Base-by-base conservation (phyloP, 129 eudicot species). In the Sambucus nigra region DNA sequence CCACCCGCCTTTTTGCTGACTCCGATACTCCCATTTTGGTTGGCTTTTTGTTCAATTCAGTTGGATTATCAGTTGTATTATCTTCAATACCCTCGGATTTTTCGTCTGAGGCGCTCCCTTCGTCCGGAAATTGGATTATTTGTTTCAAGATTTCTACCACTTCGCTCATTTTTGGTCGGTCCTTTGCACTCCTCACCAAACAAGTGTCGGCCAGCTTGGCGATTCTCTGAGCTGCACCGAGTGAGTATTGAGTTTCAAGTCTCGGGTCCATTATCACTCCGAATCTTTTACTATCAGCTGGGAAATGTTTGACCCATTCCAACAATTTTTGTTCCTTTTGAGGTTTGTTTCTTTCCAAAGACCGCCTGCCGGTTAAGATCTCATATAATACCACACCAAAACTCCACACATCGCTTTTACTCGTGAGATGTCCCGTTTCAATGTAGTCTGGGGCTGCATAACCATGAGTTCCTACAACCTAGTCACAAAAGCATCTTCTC, bases 321-420 rank as follows among this genome's bases (percentile, higher is more conserved):
- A 88, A 51, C 5, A 88, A 74, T 25, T 76, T 84, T 51, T 81
- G 88, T 64, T 88, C 92, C 26, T 74, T 44, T 68, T 48, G 73
- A 0, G 97, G 93, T 22, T 69, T 73, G 62, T 60, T 62, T 74
- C 97, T 73, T 70, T 84, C 94, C 31, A 84, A 52, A 5, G 97
- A 78, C 25, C 75, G 65, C 61, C 97, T 76, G 39, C 97, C 97
- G 0, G 94, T 80, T 61, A 88, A 44, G 61, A 88, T 81, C 74
- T 88, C 97, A 20, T 88, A 88, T 26, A 88, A 45, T 20, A 88
- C 94, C 4, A 88, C 76, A 16, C 97, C 97, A 24, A 88, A 88
- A 39, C 97, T 88, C 97, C 97, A 88, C 35, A 88, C 97, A 16
- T 88, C 97, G 5, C 94, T 88, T 60, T 88, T 84, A 27, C 87